These are phyloP conservation scores for Wickerhamomyces bisporus DNA, from an alignment of 805 yeast genomes.

Conservation along the genomic window DNA sequence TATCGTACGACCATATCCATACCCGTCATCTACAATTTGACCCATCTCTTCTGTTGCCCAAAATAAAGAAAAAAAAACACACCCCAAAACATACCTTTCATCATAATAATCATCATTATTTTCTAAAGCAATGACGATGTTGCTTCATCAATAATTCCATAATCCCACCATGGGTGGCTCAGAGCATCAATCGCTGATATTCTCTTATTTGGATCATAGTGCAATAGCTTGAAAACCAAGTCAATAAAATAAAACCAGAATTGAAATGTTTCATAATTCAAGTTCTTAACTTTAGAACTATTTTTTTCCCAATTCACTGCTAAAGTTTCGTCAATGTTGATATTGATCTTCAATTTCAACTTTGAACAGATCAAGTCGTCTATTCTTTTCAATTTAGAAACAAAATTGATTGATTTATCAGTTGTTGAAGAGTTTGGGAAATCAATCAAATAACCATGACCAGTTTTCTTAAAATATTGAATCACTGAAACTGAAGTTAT, in stretches of 20 bases:
- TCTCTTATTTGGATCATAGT: constrained; percentile 66
- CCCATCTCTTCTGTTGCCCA: too few relatives aligned
- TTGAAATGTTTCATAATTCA: constrained; percentile 56
- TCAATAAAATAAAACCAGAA: constrained; percentile 85
- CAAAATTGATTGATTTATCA: constrained; percentile 30
- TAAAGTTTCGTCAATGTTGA: constrained; percentile 19
- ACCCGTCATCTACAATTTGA: too few relatives aligned
- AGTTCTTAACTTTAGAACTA: constrained; percentile 27
- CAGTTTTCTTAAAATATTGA: constrained; percentile 11
- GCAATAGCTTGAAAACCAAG: constrained; percentile 57
- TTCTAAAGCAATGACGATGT: constrained; percentile 14
- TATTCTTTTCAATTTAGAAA: constrained; percentile 35
- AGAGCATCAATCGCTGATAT: constrained; percentile 74
- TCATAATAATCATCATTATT: background rate
- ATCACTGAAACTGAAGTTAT: constrained; percentile 10
- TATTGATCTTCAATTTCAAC: constrained; percentile 20
- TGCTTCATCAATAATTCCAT: constrained; percentile 54
- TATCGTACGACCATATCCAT: background rate
- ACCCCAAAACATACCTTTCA: background rate
- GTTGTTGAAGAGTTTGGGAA: constrained; percentile 38
- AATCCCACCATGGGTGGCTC: constrained; percentile 76
- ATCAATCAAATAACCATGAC: constrained; percentile 20
- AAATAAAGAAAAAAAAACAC: background rate
- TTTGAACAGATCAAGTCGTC: constrained; percentile 40
- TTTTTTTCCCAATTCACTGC: constrained; percentile 18